phyloP scores from a whole-genome alignment of 495 filamentous ascomycete genomes.

The Parmelia sp. region DNA sequence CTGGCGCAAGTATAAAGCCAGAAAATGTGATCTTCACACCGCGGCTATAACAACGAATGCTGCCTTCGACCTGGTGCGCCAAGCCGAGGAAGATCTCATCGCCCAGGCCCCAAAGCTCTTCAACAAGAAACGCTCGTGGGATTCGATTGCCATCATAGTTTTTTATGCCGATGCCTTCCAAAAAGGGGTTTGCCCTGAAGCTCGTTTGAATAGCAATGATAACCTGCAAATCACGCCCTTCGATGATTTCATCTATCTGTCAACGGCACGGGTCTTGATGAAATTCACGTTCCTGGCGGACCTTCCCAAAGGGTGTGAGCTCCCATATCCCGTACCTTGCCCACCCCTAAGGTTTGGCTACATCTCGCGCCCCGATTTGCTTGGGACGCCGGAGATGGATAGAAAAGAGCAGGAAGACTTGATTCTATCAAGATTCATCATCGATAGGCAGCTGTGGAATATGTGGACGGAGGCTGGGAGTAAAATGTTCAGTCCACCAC shows the following conservation, averaged over 20 bases:
- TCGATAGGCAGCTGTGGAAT: conserved; percentile 15
- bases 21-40: conserved; percentile 14
- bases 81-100: conserved; percentile 22
- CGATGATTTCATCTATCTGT: conserved; percentile 21
- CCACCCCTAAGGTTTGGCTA: conserved; percentile 15
- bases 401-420: conserved; percentile 17
- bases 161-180: conserved; percentile 20
- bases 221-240: conserved; percentile 18
- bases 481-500: no score
- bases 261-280: conserved; percentile 17
- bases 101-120: conserved; percentile 7
- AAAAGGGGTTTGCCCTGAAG: conserved; percentile 10
- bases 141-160: conserved; percentile 12
- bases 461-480: no score
- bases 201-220: conserved; percentile 10
- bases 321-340: conserved; percentile 13
- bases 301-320: neutral
- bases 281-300: conserved; percentile 13
- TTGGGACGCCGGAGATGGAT: conserved; percentile 18
- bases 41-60: conserved; percentile 17
- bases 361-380: conserved; percentile 13
- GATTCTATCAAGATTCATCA: conserved; percentile 8
- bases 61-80: conserved; percentile 20
- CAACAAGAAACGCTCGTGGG: conserved; percentile 8
- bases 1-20: conserved; percentile 17